Conservation (phyloP, 23 red algal genomes). For the Agarophyton chilense region DNA sequence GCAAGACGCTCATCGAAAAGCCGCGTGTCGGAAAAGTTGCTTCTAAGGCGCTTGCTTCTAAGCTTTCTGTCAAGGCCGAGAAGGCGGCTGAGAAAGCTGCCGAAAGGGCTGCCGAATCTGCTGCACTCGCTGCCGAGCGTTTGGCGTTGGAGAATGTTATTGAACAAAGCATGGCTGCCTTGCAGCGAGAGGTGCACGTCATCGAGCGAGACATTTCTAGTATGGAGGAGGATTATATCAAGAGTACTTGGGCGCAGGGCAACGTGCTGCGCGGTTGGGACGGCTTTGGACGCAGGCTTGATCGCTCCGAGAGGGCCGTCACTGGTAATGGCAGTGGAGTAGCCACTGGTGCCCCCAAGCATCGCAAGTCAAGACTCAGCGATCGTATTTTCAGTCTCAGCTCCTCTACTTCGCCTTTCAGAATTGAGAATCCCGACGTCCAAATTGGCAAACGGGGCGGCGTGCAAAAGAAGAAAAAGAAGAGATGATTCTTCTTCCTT, state of each 20-base stretch:
- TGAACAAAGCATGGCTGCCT: not conserved
- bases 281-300: constrained; percentile 31
- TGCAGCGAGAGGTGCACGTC: not conserved
- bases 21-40: not conserved
- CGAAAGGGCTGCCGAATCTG: not conserved
- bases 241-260: constrained; percentile 78
- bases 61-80: constrained; percentile 11
- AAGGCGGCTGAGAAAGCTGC: not conserved
- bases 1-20: not conserved
- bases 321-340: constrained; percentile 31
- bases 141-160: not conserved
- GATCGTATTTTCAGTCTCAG: constrained; percentile 67
- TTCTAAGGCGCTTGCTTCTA: not conserved
- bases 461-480: constrained; percentile 58
- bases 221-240: constrained; percentile 78
- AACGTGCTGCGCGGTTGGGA: constrained; percentile 89
- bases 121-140: not conserved
- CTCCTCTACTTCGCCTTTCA: constrained; percentile 17
- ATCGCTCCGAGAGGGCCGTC: not conserved
- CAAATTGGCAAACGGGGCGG: constrained; percentile 6
- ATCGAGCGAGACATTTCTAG: constrained; percentile 31
- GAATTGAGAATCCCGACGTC: constrained; percentile 42
- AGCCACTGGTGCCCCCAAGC: constrained; percentile 34
- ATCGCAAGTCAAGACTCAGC: constrained; percentile 32
- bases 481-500: constrained; percentile 16